These are phyloP conservation scores for Botrytis cinerea DNA, from an alignment of 2,329 filamentous ascomycete genomes.

Conservation along the genomic window DNA sequence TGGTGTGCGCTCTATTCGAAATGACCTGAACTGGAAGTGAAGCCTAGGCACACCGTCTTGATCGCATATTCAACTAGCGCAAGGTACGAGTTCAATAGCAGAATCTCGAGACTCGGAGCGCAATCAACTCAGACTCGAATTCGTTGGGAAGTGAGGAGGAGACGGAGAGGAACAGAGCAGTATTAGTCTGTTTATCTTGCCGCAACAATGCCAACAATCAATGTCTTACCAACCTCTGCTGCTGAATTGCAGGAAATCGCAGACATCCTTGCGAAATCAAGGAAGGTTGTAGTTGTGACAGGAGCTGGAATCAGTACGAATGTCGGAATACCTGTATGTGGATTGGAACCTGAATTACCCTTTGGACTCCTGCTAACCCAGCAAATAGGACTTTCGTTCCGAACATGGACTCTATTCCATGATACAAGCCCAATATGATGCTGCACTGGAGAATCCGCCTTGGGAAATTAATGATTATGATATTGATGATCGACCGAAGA, in stretches of 20 bases:
- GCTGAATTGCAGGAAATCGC: conserved; percentile 62
- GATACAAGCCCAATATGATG: conserved; percentile 67
- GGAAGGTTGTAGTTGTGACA: conserved; percentile 70
- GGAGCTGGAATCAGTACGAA: conserved; percentile 76
- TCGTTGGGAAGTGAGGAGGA: neutral
- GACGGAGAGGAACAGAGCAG: neutral
- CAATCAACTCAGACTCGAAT: neutral
- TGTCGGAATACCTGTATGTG: conserved; percentile 69
- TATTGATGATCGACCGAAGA: conserved; percentile 42
- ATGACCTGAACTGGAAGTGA: neutral
- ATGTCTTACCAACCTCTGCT: conserved; percentile 35
- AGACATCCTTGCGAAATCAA: conserved; percentile 62
- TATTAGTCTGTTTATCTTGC: too few species aligned
- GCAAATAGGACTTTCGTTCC: conserved; percentile 66
- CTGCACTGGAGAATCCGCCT: conserved; percentile 47
- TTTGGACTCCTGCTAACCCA: conserved; percentile 29
- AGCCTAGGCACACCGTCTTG: neutral
- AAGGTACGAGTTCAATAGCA: neutral
- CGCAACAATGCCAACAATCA: conserved; percentile 40
- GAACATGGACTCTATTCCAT: conserved; percentile 72
- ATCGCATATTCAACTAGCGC: conserved; percentile 14
- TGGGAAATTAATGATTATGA: conserved; percentile 40
- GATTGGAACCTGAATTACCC: neutral
- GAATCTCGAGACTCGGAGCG: neutral
- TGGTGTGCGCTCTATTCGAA: neutral